Evolutionary conservation across 768 basidiomycete genomes (phyloP), one percentile per base, ranked within the genome.

Genomic region (Ramaria rubella): DNA sequence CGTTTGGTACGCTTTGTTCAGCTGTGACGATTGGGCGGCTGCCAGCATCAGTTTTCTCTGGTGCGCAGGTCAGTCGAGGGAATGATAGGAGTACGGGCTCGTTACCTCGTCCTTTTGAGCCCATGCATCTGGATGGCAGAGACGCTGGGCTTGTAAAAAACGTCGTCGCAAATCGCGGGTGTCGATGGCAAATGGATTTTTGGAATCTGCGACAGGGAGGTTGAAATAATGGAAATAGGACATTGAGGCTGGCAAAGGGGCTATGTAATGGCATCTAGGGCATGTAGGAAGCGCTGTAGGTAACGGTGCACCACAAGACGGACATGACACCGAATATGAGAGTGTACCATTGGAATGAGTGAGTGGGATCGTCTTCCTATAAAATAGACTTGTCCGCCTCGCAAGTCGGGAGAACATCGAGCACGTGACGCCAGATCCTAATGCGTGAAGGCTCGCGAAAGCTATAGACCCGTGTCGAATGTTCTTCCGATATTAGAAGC

Each of bases 71-170:
- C 44, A 17, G 33, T 5, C 31, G 19, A 45, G 15, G 15, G 27
- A 17, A 48, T 24, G n/a, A 48, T 30, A 5, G n/a, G 26, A 24
- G 27, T 8, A 8, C 9, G 8, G 29, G 3, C 1, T 17, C 8
- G 70, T 52, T 60, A 87, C 88, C 58, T 78, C 69, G 55, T 82
- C 82, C 64, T 80, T 77, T 29, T 81, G 78, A 31, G 83, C 78
- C 86, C 89, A 95, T 12, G 83, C 77, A 67, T 97, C 94, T 0
- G 94, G 94, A 73, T 97, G 94, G 51, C 90, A 83, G 21, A 81
- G 72, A 21, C 82, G 76, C 65, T 95, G 94, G 3, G 87, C 81
- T 45, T 78, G 72, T 31, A 87, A 73, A 67, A 91, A 94, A 27
- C 78, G 77, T 33, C 73, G 72, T 67, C 82, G 85, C 58, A 96